Base-by-base conservation (phyloP, 129 eudicot genomes). In the Chrysanthemum seticuspe region DNA sequence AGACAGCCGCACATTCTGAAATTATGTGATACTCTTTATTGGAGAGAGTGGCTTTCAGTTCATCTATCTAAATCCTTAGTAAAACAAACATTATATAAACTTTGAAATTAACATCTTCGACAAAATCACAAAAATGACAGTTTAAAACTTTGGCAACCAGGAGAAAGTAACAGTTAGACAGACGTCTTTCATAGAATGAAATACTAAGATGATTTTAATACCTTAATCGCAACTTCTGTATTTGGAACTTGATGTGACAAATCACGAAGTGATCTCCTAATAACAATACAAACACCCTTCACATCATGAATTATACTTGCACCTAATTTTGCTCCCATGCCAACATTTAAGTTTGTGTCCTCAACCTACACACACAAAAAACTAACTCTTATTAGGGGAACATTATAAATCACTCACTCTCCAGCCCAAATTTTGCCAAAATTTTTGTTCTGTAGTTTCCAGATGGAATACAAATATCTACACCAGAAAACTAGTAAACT, bases 221-320 rank as follows among this genome's bases (percentile, higher is more conserved):
- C 98, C 98, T 81, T 79, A 40, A 94, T 66, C 66, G 88, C 79
- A 68, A 87, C 92, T 84, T 94, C 98, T 53, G 54, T 64, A 67
- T 86, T 83, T 10, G 98, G 97, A 69, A 87, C 65, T 84, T 84
- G 96, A 86, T 90, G 95, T 61, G 81, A 79, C 85, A 94, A 79
- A 84, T 94, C 98, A 71, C 98, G 98, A 49, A 94, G 98, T 64
- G 97, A 82, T 68, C 98, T 86, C 71, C 67, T 87, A 71, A 94
- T 76, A 76, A 85, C 82, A 74, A 94, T 74, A 34, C 86, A 84
- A 74, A 94, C 87, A 10, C 98, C 98, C 76, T 87, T 86, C 82
- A 94, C 97, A 70, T 90, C 92, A 54, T 90, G 96, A 73, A 94
- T 88, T 68, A 94, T 90, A 74, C 93, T 94, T 74, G 86, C 98